Evolutionary conservation across 805 yeast genomes (phyloP).

Genomic region (Saccharomycopsis javanensis): DNA sequence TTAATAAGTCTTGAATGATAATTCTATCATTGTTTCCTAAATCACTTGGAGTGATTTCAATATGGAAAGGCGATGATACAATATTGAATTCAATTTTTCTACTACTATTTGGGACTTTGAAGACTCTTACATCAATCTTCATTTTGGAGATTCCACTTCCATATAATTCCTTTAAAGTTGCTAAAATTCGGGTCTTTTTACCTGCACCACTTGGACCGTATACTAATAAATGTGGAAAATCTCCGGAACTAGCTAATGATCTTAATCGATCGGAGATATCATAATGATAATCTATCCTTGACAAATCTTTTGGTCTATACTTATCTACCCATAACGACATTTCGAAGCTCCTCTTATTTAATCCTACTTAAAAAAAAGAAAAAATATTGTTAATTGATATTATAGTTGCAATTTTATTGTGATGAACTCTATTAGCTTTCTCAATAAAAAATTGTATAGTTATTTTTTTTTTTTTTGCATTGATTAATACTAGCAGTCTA

Average conservation of each 20-base stretch:
- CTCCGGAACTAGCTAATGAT: constrained; percentile 61
- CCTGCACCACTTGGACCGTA: constrained; percentile 98
- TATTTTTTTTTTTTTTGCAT: too few relatives aligned
- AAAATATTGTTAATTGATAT: too few relatives aligned
- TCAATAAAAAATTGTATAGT: too few relatives aligned
- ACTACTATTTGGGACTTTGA: constrained; percentile 51
- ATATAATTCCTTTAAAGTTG: constrained; percentile 67
- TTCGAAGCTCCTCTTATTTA: background rate
- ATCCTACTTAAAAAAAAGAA: too few relatives aligned
- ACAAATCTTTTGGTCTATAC: constrained; percentile 67
- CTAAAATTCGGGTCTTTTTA: constrained; percentile 84
- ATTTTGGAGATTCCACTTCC: constrained; percentile 75
- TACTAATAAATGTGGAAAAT: constrained; percentile 84
- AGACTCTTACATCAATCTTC: constrained; percentile 84
- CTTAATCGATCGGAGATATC: constrained; percentile 53
- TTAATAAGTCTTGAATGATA: constrained; percentile 86
- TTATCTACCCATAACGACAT: constrained; percentile 98
- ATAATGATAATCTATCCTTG: constrained; percentile 55
- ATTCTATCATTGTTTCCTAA: constrained; percentile 94
- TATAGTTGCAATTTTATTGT: too few relatives aligned
- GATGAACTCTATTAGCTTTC: too few relatives aligned
- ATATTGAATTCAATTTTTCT: constrained; percentile 85
- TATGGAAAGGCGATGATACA: constrained; percentile 81
- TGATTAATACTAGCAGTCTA: too few relatives aligned
- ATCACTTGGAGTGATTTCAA: constrained; percentile 94